These are phyloP conservation scores for Leucocoprinus leucothites DNA, from an alignment of 768 basidiomycete species.

Conservation along the genomic window DNA sequence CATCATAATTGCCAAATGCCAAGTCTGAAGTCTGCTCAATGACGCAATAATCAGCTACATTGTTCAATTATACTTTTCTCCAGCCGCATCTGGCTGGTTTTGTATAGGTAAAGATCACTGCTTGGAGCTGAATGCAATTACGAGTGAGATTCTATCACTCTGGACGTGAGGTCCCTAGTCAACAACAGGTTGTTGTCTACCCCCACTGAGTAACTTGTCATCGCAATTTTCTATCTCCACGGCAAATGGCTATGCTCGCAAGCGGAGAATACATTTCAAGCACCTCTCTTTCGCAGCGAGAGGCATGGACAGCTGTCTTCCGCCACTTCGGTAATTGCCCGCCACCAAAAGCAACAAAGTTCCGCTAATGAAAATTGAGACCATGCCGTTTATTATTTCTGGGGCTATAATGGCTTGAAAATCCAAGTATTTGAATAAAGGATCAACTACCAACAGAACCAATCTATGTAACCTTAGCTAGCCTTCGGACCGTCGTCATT, in stretches of 20 bases:
- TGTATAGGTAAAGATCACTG: neutral
- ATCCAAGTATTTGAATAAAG: too few relatives aligned
- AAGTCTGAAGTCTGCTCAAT: too few relatives aligned
- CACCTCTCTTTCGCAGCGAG: neutral
- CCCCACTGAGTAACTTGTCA: neutral
- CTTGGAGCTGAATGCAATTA: neutral
- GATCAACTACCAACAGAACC: too few relatives aligned
- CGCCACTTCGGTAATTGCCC: neutral
- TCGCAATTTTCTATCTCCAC: constrained; percentile 1
- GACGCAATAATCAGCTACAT: too few relatives aligned
- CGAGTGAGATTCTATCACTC: neutral
- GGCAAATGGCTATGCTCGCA: neutral
- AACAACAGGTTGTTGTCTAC: neutral
- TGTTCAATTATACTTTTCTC: neutral
- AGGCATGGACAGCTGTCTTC: neutral
- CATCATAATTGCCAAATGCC: too few relatives aligned
- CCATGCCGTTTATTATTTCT: neutral
- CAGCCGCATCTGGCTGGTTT: neutral
- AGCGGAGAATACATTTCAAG: neutral
- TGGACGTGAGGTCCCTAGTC: neutral
- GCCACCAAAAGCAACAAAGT: neutral
- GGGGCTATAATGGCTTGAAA: neutral
- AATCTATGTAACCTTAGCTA: too few relatives aligned
- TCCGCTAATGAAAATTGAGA: neutral
- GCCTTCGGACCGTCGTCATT: neutral